These are phyloP conservation scores for Zymoseptoria pseudotritici DNA, from an alignment of 2,329 filamentous ascomycete genomes.

Conservation along the genomic window DNA sequence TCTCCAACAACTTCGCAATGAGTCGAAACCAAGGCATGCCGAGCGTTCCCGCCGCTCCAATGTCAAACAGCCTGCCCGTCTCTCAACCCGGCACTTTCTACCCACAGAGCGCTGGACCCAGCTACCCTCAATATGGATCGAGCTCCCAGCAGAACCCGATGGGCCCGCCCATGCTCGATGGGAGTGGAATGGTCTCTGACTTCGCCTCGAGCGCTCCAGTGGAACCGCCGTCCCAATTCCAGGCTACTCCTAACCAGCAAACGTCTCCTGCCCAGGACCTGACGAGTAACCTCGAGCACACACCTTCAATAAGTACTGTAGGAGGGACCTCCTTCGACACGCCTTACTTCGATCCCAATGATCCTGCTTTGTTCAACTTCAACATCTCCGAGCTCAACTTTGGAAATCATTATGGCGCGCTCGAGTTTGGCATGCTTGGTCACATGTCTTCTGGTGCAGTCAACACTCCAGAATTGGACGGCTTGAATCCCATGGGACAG, in stretches of 20 bases:
- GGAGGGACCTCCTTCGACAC: conserved; percentile 43
- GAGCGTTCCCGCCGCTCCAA: conserved; percentile 11
- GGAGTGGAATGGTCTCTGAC: conserved; percentile 32
- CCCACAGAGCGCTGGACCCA: conserved; percentile 29
- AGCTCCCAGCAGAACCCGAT: conserved; percentile 27
- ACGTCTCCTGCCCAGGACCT: conserved; percentile 38
- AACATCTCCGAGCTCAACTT: conserved; percentile 92
- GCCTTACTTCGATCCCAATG: conserved; percentile 77
- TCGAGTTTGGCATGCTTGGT: conserved; percentile 92
- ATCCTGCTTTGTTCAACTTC: conserved; percentile 90
- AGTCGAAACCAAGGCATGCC: conserved; percentile 18
- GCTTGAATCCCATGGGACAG: conserved; percentile 26
- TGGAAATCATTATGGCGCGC: conserved; percentile 87
- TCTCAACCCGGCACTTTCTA: conserved; percentile 38
- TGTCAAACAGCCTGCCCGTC: conserved; percentile 14
- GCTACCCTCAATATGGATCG: conserved; percentile 36
- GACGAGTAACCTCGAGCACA: conserved; percentile 42
- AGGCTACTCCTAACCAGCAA: conserved; percentile 48
- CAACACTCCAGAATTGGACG: conserved; percentile 27
- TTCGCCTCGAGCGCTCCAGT: conserved; percentile 55
- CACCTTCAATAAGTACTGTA: conserved; percentile 32
- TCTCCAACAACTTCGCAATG: conserved; percentile 57
- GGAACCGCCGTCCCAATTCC: conserved; percentile 62
- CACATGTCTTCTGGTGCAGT: conserved; percentile 88
- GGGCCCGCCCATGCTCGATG: conserved; percentile 38